Percentiles rank a stretch among this genome's conserved stretches.
phyloP scores from a whole-genome alignment of 2,329 filamentous ascomycete species.

The Fusarium tjaetaba region DNA sequence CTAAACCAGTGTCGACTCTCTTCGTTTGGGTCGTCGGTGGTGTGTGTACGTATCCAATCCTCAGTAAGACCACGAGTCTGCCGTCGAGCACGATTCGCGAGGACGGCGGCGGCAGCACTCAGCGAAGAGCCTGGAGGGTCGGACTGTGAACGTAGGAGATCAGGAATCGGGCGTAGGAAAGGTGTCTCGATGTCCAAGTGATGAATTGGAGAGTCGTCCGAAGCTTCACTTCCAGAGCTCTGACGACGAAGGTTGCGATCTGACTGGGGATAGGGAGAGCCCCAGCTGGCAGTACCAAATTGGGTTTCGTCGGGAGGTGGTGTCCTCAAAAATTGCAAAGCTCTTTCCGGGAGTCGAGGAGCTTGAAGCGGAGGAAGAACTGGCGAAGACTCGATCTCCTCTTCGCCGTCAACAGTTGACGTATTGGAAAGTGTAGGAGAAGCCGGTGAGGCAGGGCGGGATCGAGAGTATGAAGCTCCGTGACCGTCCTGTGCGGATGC shows the following conservation, averaged over 20 bases:
- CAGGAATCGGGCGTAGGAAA: conserved; percentile 67
- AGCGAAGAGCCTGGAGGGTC: conserved; percentile 46
- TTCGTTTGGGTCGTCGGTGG: conserved; percentile 71
- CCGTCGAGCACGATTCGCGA: conserved; percentile 70
- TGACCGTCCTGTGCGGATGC: conserved; percentile 68
- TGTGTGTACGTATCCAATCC: conserved; percentile 87
- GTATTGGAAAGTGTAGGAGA: conserved; percentile 70
- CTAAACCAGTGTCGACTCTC: conserved; percentile 86
- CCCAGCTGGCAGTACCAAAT: conserved; percentile 84
- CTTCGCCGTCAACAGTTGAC: conserved; percentile 69
- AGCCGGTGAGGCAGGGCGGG: conserved; percentile 50
- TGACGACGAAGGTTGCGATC: conserved; percentile 62
- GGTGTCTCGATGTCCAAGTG: conserved; percentile 70
- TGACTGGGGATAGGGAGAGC: conserved; percentile 83
- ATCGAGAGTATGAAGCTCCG: conserved; percentile 50
- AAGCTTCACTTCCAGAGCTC: conserved; percentile 67
- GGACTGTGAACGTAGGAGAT: conserved; percentile 47
- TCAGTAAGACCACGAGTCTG: conserved; percentile 74
- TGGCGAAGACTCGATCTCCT: conserved; percentile 65
- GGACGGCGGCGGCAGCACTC: conserved; percentile 69
- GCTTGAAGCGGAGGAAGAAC: conserved; percentile 67
- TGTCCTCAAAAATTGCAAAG: conserved; percentile 65
- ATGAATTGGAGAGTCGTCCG: conserved; percentile 69
- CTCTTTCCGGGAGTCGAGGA: conserved; percentile 66
- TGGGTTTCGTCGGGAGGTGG: conserved; percentile 57